Conservation (phyloP, 352 stramenopile species). For the Globisporangium cederbergense region DNA sequence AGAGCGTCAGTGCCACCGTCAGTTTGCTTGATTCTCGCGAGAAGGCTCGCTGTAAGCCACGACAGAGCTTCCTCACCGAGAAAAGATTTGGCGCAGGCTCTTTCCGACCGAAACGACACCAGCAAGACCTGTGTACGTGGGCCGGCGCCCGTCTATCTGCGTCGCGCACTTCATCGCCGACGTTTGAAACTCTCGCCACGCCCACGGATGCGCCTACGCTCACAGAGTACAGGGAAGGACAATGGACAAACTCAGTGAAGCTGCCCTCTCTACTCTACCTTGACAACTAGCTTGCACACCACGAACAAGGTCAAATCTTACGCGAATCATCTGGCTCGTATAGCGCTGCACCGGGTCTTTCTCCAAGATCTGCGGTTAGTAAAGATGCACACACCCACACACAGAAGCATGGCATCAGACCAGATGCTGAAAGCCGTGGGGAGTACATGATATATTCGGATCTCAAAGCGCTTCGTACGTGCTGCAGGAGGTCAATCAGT, state of each 20-base stretch:
- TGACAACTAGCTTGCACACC: neutral
- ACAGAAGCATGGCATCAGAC: neutral
- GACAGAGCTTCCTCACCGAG: slow-evolving; percentile 25
- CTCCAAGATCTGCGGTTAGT: slow-evolving; percentile 53
- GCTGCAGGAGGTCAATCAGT: slow-evolving; percentile 61
- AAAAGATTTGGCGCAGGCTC: slow-evolving; percentile 52
- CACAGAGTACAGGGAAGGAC: too few species aligned
- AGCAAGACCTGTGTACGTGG: slow-evolving; percentile 41
- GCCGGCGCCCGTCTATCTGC: slow-evolving; percentile 36
- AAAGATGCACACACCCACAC: neutral
- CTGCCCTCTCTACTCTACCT: neutral
- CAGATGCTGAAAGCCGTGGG: too few species aligned
- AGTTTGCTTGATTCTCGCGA: too few species aligned
- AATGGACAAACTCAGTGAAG: too few species aligned
- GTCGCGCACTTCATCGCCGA: slow-evolving; percentile 69
- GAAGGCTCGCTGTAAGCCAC: too few species aligned
- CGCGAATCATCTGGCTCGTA: slow-evolving; percentile 67
- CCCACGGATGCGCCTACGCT: slow-evolving; percentile 54
- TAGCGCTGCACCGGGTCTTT: slow-evolving; percentile 61
- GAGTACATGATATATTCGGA: neutral
- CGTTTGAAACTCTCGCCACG: slow-evolving; percentile 70
- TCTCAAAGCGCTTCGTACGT: slow-evolving; percentile 26
- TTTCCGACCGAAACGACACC: slow-evolving; percentile 52
- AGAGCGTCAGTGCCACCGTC: too few species aligned
- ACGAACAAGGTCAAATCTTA: slow-evolving; percentile 21